These are phyloP conservation scores for Hibiscus syriacus DNA, from an alignment of 345 rosid species.

Conservation along the genomic window DNA sequence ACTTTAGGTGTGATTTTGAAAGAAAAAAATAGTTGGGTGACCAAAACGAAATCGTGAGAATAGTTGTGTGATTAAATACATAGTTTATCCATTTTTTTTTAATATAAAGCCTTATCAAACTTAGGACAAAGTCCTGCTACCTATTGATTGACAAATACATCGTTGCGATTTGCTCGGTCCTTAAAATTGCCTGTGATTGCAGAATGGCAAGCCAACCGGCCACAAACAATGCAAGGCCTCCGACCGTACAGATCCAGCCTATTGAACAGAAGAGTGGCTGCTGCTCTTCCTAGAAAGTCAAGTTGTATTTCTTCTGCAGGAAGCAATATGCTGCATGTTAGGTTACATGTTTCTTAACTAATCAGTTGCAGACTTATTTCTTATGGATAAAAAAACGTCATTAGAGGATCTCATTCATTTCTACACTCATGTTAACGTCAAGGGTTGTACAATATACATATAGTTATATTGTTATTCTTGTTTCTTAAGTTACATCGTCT, in stretches of 20 bases:
- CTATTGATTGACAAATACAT: background rate
- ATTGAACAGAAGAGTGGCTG: constrained; percentile 60
- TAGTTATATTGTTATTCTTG: constrained; percentile 2
- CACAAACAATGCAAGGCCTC: constrained; percentile 51
- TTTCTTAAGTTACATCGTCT: background rate
- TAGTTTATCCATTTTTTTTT: too few species aligned
- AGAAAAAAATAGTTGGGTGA: too few species aligned
- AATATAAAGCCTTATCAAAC: too few species aligned
- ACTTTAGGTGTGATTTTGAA: too few species aligned
- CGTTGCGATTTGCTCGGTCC: background rate
- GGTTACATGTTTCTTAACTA: constrained; percentile 4
- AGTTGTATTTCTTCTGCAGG: constrained; percentile 1
- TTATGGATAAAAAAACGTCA: constrained; percentile 12
- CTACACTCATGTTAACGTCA: constrained; percentile 8
- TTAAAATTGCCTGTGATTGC: constrained; percentile 6
- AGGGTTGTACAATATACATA: constrained; percentile 17
- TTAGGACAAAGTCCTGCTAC: background rate
- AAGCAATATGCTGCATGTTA: background rate
- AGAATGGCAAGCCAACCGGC: constrained; percentile 87
- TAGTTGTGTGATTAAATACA: too few species aligned
- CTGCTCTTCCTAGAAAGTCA: constrained; percentile 44
- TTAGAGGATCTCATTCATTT: constrained; percentile 13
- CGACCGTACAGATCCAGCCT: constrained; percentile 68
- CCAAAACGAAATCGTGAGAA: too few species aligned
- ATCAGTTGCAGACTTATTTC: constrained; percentile 7